phyloP scores from a whole-genome alignment of 192 early-diverging fungal species.

The Spizellomyces sp. region DNA sequence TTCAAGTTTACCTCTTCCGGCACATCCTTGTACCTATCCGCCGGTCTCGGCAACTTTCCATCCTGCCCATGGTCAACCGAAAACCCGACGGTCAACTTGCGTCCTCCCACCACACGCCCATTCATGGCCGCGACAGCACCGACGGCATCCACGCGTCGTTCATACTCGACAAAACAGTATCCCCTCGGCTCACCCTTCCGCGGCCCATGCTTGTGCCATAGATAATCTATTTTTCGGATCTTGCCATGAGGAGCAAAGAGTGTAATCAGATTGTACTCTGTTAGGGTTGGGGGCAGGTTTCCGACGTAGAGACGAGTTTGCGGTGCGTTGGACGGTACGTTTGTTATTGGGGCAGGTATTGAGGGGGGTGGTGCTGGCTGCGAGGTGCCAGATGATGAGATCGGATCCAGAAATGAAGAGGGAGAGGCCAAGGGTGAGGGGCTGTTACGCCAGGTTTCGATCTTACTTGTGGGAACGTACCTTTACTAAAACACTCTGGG shows the following conservation, averaged over 20 bases:
- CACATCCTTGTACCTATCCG: no score
- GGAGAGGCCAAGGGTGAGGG: no score
- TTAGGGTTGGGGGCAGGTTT: slow-evolving; percentile 62
- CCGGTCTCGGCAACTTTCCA: background rate
- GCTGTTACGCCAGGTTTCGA: no score
- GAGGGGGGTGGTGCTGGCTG: no score
- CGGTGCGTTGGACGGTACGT: background rate
- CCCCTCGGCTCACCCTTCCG: slow-evolving; percentile 68
- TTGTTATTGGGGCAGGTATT: no score
- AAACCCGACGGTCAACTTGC: slow-evolving; percentile 61
- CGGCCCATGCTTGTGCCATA: slow-evolving; percentile 68
- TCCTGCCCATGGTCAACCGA: slow-evolving; percentile 11
- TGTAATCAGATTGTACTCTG: slow-evolving; percentile 70
- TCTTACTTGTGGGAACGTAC: no score
- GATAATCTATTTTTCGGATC: slow-evolving; percentile 65
- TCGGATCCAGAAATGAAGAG: no score
- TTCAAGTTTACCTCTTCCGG: no score
- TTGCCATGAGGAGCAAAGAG: slow-evolving; percentile 69
- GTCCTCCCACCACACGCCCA: slow-evolving; percentile 53
- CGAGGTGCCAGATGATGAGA: no score
- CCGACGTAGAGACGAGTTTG: slow-evolving; percentile 65
- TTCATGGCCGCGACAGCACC: slow-evolving; percentile 59
- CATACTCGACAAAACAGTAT: slow-evolving; percentile 73
- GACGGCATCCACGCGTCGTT: slow-evolving; percentile 45
- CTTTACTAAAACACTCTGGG: no score